These are phyloP conservation scores for Fusarium lyarnte DNA, from an alignment of 2,329 filamentous ascomycete species.

Conservation along the genomic window DNA sequence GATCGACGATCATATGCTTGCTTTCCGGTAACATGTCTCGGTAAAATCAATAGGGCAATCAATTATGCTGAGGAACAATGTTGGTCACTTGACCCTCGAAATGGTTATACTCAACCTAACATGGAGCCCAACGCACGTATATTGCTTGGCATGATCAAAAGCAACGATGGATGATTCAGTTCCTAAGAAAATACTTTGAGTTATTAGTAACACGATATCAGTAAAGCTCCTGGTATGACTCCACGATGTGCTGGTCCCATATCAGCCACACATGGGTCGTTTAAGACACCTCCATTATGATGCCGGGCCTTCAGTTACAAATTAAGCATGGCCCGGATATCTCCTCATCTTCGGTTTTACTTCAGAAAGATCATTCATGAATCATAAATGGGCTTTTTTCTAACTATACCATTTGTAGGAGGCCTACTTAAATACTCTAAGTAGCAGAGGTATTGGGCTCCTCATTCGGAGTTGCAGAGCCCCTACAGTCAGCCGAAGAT, in stretches of 20 bases:
- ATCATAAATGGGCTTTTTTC: neutral
- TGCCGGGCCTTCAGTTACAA: neutral
- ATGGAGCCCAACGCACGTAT: neutral
- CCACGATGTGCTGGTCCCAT: neutral
- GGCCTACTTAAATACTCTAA: neutral
- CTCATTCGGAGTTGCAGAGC: neutral
- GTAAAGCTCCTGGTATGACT: neutral
- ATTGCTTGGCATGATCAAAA: neutral
- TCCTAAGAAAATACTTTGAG: neutral
- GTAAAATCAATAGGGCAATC: neutral
- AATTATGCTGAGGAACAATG: neutral
- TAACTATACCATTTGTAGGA: too few species aligned
- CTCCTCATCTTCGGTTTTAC: neutral
- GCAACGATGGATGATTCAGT: too few species aligned
- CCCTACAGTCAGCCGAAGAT: neutral
- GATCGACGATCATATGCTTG: neutral
- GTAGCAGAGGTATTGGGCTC: neutral
- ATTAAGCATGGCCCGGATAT: neutral
- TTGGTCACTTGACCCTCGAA: neutral
- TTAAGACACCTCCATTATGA: neutral
- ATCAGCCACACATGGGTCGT: neutral
- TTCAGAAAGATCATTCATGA: neutral
- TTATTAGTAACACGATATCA: neutral
- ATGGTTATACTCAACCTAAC: neutral
- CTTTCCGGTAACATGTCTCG: neutral